Evolutionary conservation across 163 green algal species (phyloP).

Genomic region (Volvox carteri): DNA sequence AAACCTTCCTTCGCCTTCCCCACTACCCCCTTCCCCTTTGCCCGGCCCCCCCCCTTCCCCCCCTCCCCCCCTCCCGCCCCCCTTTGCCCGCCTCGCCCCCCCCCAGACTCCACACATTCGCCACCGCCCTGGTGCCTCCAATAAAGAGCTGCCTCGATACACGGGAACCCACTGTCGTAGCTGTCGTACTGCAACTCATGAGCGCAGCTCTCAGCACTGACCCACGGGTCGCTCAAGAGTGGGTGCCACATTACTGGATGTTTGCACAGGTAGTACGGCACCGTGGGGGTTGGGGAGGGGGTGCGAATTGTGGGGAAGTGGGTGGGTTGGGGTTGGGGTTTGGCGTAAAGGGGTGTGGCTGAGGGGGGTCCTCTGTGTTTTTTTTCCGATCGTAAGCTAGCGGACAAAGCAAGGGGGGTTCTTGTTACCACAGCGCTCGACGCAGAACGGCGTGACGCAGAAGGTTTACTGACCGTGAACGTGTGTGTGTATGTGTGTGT

Average conservation of each 20-base stretch:
- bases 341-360: not conserved
- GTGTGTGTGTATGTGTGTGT: too few relatives aligned
- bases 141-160: slow-evolving; percentile 59
- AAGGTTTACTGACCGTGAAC: too few relatives aligned
- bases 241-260: slow-evolving; percentile 41
- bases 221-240: slow-evolving; percentile 2
- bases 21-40: not conserved
- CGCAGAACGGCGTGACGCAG: too few relatives aligned
- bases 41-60: not conserved
- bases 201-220: not conserved
- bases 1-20: not conserved
- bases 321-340: not conserved
- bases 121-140: not conserved
- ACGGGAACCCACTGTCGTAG: slow-evolving; percentile 60
- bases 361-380: not conserved
- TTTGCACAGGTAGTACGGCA: slow-evolving; percentile 27
- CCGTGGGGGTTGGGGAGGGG: not conserved
- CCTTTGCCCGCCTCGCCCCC: not conserved
- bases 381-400: not conserved
- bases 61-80: not conserved
- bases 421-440: not conserved
- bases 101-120: slow-evolving; percentile 32
- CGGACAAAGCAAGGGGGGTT: not conserved
- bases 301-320: not conserved
- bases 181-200: slow-evolving; percentile 55